These are phyloP conservation scores for Raffaelea deltoideospora DNA, from an alignment of 2,329 filamentous ascomycete genomes.

Conservation along the genomic window DNA sequence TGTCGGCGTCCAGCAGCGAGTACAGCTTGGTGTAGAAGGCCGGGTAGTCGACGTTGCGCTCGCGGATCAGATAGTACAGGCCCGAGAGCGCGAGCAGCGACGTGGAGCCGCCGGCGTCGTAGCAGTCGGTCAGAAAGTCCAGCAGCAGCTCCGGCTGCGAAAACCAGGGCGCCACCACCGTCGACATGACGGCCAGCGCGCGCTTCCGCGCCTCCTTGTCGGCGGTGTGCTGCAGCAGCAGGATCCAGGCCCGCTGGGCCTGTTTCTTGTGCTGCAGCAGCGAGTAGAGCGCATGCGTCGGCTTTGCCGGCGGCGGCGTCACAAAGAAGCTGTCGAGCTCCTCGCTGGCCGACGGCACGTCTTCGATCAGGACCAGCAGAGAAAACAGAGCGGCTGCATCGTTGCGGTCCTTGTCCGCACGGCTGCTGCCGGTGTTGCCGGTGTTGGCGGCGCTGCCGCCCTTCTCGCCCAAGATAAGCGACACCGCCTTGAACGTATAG, in stretches of 20 bases:
- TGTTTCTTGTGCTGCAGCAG: conserved; percentile 59
- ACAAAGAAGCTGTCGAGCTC: conserved; percentile 58
- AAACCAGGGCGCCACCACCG: conserved; percentile 79
- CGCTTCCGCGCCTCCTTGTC: conserved; percentile 63
- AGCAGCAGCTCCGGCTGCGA: conserved; percentile 74
- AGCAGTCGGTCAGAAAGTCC: conserved; percentile 93
- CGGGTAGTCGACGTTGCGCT: conserved; percentile 91
- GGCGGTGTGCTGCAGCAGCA: conserved; percentile 53
- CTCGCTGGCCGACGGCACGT: conserved; percentile 50
- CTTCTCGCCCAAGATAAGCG: conserved; percentile 24
- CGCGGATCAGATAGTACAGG: conserved; percentile 85
- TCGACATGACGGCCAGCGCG: conserved; percentile 60
- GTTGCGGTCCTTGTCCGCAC: conserved; percentile 1
- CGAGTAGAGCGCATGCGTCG: conserved; percentile 50
- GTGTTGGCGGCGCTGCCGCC: conserved; percentile 12
- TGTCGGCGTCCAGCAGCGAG: conserved; percentile 69
- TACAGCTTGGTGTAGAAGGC: conserved; percentile 91
- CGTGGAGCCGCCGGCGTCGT: conserved; percentile 71
- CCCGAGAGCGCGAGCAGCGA: conserved; percentile 82
- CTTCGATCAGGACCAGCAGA: conserved; percentile 51
- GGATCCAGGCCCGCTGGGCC: conserved; percentile 77
- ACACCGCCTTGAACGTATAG: conserved; percentile 61
- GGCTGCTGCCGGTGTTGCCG: neutral
- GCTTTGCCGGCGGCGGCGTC: conserved; percentile 43
- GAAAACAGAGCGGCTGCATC: conserved; percentile 37